phyloP scores from a whole-genome alignment of 352 stramenopile species.

The Poterioochromonas sp. region DNA sequence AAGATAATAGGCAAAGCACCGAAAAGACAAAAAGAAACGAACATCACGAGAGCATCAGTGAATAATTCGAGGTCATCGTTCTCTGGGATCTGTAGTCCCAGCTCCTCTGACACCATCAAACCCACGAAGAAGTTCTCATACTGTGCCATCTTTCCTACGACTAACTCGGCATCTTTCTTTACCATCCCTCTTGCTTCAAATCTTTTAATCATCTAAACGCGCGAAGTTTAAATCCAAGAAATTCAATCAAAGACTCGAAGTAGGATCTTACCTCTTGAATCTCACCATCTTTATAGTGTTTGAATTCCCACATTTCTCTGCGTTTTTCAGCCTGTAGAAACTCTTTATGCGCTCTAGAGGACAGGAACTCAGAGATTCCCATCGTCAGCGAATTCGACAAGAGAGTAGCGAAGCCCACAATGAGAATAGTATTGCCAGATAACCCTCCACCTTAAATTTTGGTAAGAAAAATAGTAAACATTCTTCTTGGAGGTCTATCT shows the following conservation, averaged over 20 bases:
- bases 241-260: too few species aligned
- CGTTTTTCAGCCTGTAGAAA: conserved; percentile 16
- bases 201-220: neutral
- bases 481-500: neutral
- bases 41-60: conserved; percentile 22
- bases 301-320: conserved; percentile 23
- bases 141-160: conserved; percentile 16
- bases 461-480: neutral
- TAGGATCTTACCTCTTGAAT: neutral
- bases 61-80: neutral
- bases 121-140: conserved; percentile 21
- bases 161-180: conserved; percentile 4
- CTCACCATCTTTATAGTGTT: conserved; percentile 19
- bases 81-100: conserved; percentile 20
- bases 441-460: neutral
- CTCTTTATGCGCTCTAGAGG: conserved; percentile 10
- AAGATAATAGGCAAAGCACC: neutral
- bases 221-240: too few species aligned
- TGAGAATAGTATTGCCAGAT: neutral
- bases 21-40: neutral
- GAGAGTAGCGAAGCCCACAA: conserved; percentile 1
- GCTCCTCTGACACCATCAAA: conserved; percentile 25
- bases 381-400: neutral
- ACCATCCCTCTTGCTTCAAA: conserved; percentile 2
- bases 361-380: neutral